Conservation (phyloP, 1,139 yeast species). For the Ogataea hybrid region DNA sequence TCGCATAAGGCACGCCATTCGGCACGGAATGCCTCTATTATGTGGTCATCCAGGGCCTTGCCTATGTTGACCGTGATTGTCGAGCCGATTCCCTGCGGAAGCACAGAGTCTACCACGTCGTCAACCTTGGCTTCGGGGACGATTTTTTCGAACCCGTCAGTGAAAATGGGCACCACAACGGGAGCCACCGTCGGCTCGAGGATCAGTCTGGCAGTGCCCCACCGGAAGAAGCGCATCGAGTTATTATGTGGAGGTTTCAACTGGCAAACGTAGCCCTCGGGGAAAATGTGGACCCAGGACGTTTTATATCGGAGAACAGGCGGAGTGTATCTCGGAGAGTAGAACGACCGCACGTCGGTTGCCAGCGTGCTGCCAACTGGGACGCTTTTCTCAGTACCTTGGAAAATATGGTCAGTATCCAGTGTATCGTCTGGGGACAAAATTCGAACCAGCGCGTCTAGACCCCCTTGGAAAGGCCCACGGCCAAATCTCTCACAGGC, state of each 20-base stretch:
- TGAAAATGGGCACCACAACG: slow-evolving; percentile 82
- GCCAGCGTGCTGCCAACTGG: slow-evolving; percentile 34
- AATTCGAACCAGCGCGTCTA: slow-evolving; percentile 88
- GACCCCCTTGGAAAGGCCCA: slow-evolving; percentile 88
- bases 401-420: slow-evolving; percentile 41
- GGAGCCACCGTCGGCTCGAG: slow-evolving; percentile 85
- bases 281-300: slow-evolving; percentile 93
- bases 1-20: slow-evolving; percentile 67
- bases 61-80: slow-evolving; percentile 73
- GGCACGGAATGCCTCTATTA: slow-evolving; percentile 57
- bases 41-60: slow-evolving; percentile 58
- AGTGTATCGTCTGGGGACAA: slow-evolving; percentile 75
- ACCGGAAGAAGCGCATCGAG: slow-evolving; percentile 90
- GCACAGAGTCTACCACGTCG: slow-evolving; percentile 49
- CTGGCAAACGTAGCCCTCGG: slow-evolving; percentile 93
- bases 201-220: slow-evolving; percentile 89
- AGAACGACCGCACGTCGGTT: slow-evolving; percentile 33
- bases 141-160: slow-evolving; percentile 83
- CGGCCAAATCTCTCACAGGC: slow-evolving; percentile 85
- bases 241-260: slow-evolving; percentile 72
- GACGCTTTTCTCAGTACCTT: neutral
- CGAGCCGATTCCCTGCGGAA: slow-evolving; percentile 68
- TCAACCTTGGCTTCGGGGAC: slow-evolving; percentile 76
- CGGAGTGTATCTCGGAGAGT: slow-evolving; percentile 34
- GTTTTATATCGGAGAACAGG: slow-evolving; percentile 60